A percentile compares a stretch with the other conserved stretches of the same genome.
These are phyloP conservation scores for Phytophthora pseudosyringae DNA, from an alignment of 352 stramenopile genomes.

Conservation along the genomic window DNA sequence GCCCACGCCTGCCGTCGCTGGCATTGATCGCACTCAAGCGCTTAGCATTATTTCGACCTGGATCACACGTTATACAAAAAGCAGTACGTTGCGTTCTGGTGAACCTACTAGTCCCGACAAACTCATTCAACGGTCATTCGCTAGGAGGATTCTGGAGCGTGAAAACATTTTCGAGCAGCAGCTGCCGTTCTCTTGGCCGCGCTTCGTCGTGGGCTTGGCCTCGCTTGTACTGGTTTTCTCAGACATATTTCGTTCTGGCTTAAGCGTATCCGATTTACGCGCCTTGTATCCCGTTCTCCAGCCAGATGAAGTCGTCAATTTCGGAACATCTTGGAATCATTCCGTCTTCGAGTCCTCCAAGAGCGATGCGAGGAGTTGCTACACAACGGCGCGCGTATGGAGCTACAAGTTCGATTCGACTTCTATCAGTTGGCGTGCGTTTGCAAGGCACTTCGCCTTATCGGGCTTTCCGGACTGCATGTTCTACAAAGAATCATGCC, in stretches of 20 bases:
- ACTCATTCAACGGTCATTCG: slow-evolving; percentile 14
- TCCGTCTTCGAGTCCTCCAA: slow-evolving; percentile 28
- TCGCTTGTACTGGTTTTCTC: slow-evolving; percentile 43
- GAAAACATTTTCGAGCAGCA: slow-evolving; percentile 22
- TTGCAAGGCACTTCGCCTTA: slow-evolving; percentile 28
- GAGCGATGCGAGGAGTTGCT: slow-evolving; percentile 9
- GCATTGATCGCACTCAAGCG: too few relatives aligned
- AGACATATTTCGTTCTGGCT: slow-evolving; percentile 37
- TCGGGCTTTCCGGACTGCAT: slow-evolving; percentile 31
- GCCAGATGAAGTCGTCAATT: slow-evolving; percentile 34
- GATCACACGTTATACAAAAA: too few relatives aligned
- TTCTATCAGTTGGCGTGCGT: slow-evolving; percentile 38
- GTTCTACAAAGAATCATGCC: slow-evolving; percentile 19
- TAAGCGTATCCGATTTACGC: slow-evolving; percentile 17
- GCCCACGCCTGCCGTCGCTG: too few relatives aligned
- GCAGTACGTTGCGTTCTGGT: too few relatives aligned
- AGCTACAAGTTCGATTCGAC: slow-evolving; percentile 52
- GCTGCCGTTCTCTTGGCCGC: slow-evolving; percentile 34
- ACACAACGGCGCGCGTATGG: slow-evolving; percentile 25
- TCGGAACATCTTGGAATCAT: slow-evolving; percentile 43
- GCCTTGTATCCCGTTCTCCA: slow-evolving; percentile 32
- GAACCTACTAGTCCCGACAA: background rate
- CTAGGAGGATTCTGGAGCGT: slow-evolving; percentile 19
- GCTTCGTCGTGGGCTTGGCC: slow-evolving; percentile 15
- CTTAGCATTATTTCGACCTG: too few relatives aligned